Conservation (phyloP, 257 asterid species). For the Handroanthus guayacan region DNA sequence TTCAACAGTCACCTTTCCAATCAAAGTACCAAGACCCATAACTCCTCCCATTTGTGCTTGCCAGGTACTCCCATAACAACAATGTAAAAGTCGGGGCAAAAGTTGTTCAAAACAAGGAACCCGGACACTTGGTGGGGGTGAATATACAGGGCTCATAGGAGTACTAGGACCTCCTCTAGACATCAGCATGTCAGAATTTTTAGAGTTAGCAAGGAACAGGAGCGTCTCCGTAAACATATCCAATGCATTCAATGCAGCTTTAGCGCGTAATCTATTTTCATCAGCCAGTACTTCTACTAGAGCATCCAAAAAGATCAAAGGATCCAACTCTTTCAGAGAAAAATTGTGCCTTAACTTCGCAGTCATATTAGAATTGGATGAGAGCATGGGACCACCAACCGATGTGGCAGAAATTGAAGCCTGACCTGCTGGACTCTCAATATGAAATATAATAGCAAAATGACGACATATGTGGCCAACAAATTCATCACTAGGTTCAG, state of each 20-base stretch:
- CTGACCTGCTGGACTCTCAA: slow-evolving; percentile 68
- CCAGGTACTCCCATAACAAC: slow-evolving; percentile 95
- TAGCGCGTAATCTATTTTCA: slow-evolving; percentile 90
- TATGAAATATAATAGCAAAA: slow-evolving; percentile 95
- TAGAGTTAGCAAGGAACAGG: slow-evolving; percentile 88
- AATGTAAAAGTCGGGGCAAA: slow-evolving; percentile 92
- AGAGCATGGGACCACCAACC: slow-evolving; percentile 63
- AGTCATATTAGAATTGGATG: slow-evolving; percentile 58
- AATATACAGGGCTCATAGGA: slow-evolving; percentile 97
- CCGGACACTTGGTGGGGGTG: slow-evolving; percentile 97
- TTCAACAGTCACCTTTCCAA: slow-evolving; percentile 96
- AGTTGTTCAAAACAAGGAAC: slow-evolving; percentile 97
- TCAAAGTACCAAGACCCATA: slow-evolving; percentile 95
- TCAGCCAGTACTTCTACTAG: slow-evolving; percentile 90
- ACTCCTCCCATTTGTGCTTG: slow-evolving; percentile 99
- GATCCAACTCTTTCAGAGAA: slow-evolving; percentile 96
- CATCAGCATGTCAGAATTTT: slow-evolving; percentile 76
- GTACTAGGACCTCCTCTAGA: slow-evolving; percentile 94
- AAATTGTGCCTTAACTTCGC: slow-evolving; percentile 68
- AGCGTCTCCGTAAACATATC: slow-evolving; percentile 83
- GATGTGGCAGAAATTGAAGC: slow-evolving; percentile 55
- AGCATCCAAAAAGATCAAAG: slow-evolving; percentile 93
- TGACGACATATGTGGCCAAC: slow-evolving; percentile 81
- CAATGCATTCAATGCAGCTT: slow-evolving; percentile 89
- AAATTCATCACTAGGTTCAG: slow-evolving; percentile 85